Conservation (phyloP, 225 moss, liverwort and hornwort genomes). For the Antitrichia curtipendula region DNA sequence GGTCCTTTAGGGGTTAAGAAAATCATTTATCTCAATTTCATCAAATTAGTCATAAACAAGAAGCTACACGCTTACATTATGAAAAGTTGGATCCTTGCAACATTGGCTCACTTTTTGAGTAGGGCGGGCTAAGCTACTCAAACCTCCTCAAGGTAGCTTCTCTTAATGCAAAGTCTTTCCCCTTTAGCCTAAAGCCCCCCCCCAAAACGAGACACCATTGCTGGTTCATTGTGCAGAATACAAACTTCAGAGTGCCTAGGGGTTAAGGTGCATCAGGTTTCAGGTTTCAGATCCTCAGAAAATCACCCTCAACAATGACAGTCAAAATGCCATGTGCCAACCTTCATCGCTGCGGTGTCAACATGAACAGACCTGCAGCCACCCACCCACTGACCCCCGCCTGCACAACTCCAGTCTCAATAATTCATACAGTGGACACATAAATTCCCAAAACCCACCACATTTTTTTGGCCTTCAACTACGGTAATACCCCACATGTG, state of each 20-base stretch:
- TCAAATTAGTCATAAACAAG: not conserved
- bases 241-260: not conserved
- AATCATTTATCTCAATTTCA: not conserved
- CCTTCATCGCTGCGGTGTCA: not conserved
- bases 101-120: not conserved
- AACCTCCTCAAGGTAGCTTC: not conserved
- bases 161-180: not conserved
- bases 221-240: not conserved
- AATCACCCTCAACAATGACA: not conserved
- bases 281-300: not conserved
- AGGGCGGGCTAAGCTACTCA: not conserved
- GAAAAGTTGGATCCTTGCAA: rapidly evolving
- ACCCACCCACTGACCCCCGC: not conserved
- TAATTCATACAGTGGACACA: not conserved
- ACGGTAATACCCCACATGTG: not conserved
- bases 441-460: too few relatives aligned
- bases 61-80: not conserved
- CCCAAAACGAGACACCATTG: not conserved
- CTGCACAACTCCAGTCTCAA: not conserved
- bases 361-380: not conserved
- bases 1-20: too few relatives aligned
- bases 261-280: not conserved
- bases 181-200: not conserved
- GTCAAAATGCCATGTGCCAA: not conserved
- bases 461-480: not conserved